Percentiles rank a stretch among this genome's conserved stretches.
Evolutionary conservation across 352 stramenopile genomes (phyloP).

Genomic region (Pythium angustatum): DNA sequence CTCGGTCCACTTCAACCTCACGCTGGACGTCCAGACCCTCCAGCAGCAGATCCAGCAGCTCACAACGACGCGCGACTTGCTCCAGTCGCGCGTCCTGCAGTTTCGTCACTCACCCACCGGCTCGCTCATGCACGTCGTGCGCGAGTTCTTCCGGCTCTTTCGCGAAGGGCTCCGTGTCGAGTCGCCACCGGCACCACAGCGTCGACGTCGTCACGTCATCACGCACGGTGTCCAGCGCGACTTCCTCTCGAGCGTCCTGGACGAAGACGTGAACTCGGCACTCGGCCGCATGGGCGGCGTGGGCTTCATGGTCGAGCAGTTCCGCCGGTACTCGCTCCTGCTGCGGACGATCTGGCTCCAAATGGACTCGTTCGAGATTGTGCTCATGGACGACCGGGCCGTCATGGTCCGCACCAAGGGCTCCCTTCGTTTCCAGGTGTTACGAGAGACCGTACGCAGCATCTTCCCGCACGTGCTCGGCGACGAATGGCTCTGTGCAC

Average conservation of each 20-base stretch:
- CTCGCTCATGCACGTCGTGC: constrained; percentile 22
- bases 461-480: constrained; percentile 48
- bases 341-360: constrained; percentile 38
- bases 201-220: constrained; percentile 9
- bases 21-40: constrained; percentile 43
- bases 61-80: constrained; percentile 22
- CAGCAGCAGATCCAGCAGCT: constrained; percentile 40
- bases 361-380: constrained; percentile 36
- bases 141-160: constrained; percentile 24
- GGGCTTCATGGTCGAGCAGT: constrained; percentile 41
- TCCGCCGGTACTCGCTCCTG: constrained; percentile 45
- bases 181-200: neutral
- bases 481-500: constrained; percentile 38
- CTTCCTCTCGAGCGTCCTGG: constrained; percentile 44
- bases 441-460: constrained; percentile 42
- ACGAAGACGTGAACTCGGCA: constrained; percentile 38
- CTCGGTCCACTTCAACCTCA: constrained; percentile 47
- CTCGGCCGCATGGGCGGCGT: constrained; percentile 32
- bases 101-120: constrained; percentile 20
- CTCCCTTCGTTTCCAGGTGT: constrained; percentile 41
- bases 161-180: constrained; percentile 23
- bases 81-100: constrained; percentile 7
- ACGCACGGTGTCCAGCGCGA: constrained; percentile 30
- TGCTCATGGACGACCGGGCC: constrained; percentile 13
- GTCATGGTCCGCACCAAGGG: constrained; percentile 40